Base-by-base conservation (phyloP, 805 yeast genomes). In the Wickerhamiella dianesei region DNA sequence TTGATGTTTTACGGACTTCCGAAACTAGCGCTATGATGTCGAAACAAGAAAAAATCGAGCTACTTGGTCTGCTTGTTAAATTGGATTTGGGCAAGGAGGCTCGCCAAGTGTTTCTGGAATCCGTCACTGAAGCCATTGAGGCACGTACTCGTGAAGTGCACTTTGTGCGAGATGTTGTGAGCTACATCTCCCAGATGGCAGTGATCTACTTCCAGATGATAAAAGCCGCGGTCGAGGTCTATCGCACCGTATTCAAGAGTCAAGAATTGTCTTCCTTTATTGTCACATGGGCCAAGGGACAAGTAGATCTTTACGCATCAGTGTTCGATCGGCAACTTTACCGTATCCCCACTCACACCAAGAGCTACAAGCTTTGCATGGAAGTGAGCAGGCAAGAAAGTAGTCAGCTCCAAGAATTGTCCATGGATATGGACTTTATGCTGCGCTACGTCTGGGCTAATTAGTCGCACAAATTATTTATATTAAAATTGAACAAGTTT, bases 251-350 rank as follows among this genome's bases (percentile, higher is more conserved):
- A 44, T 82, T 75, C 63, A 69, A 65, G 13, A 58, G 57, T 46
- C 14, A 64, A 39, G 63, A 63, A 36, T 70, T 75, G 44, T 70
- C 81, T 8, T 74, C 81, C 53, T 69, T 70, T 25, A 66, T 86
- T 16, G 80, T 85, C n/a, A 77, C 79, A 51, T 86, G 95, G 95
- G 74, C 81, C 32, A 74, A 75, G 48, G 72, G 72, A 12, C 81
- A 79, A 59, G 74, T 83, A 29, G 73, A 75, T 37, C 67, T 68
- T 43, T 80, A 82, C 53, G 76, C 77, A 25, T 65, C 67, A 16
- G 63, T 78, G 4, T 73, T 87, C 54, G 75, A 77, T 43, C 75
- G 82, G 47, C 88, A 82, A 54, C 64, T 88, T 21, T 68, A 76
- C 50, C 50, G 55, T 21, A 57, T 57, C 25, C 71, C 76, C 42